Evolutionary conservation across 768 basidiomycete species (phyloP), one percentile per base, ranked within the genome.

Genomic region (Pulveroboletus ravenelii): DNA sequence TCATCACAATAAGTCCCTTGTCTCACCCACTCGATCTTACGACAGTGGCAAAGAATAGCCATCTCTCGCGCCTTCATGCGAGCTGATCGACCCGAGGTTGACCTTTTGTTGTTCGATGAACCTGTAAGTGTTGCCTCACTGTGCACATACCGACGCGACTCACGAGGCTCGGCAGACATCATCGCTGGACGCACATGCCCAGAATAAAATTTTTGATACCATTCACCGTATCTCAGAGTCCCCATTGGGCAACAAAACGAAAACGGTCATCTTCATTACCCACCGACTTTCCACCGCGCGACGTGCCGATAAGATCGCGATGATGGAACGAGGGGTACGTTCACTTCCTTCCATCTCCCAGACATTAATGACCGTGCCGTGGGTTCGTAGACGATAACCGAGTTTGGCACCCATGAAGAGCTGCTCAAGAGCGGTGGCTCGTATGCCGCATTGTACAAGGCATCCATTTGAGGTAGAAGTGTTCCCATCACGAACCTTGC

Each of bases 51-150:
- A 70, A 74, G 87, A 58, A 79, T 94, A 50, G 90, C 92, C 15
- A 78, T 93, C 43, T 87, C 90, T 41, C 79, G 92, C 42, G 87
- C 89, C 14, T 93, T 93, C 61, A 89, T 93, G 86, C 76, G 90
- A 52, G 85, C 87, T 42, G 78, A 74, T 60, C 81, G 79, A 61
- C 87, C 81, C 18, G 81, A 84, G 55, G 79, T 89, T 23, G 88
- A 93, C 67, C 70, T 93, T 13, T 72, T 93, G 30, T 68, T 93
- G 37, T 87, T 93, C 62, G 92, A 94, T 65, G 89, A 92, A 71
- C 88, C 89, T 46, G 86, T 85, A 70, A 62, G 82, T 67, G 45
- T 15, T n/a, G n/a, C 35, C n/a, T 41, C 36, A 15, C 34, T 39
- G 17, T 41, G 39, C 48, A 45, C 32, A 45, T 50, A 23, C 48